Evolutionary conservation across 768 basidiomycete genomes (phyloP).

Genomic region (Pulveroboletus sp.): DNA sequence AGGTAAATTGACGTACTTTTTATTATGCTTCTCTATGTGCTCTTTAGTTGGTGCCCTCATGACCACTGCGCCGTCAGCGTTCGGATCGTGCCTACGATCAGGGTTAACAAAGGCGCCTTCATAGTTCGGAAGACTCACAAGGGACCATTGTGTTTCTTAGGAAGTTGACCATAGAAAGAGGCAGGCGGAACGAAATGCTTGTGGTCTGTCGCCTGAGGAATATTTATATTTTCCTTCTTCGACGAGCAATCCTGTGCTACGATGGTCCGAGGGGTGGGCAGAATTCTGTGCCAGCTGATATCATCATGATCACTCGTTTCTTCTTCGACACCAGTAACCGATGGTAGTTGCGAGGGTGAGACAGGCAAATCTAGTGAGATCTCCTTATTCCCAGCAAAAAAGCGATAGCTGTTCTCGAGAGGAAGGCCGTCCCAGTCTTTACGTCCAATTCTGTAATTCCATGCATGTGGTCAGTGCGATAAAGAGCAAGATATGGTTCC

Average conservation of each 20-base stretch:
- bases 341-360: conserved; percentile 49
- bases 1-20: conserved; percentile 44
- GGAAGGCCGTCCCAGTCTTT: conserved; percentile 56
- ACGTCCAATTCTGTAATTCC: conserved; percentile 51
- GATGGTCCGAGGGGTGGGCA: conserved; percentile 12
- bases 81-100: conserved; percentile 65
- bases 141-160: conserved; percentile 28
- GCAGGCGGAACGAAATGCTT: conserved; percentile 47
- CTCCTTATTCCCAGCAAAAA: conserved; percentile 55
- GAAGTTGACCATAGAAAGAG: conserved; percentile 56
- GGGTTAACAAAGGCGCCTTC: not conserved
- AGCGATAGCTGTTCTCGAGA: conserved; percentile 38
- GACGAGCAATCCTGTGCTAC: conserved; percentile 2
- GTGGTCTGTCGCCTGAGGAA: conserved; percentile 9
- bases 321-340: conserved; percentile 32
- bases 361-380: conserved; percentile 57
- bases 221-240: conserved; percentile 26
- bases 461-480: conserved; percentile 4
- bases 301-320: conserved; percentile 24
- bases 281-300: conserved; percentile 5
- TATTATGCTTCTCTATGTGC: conserved; percentile 65
- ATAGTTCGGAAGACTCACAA: conserved; percentile 12
- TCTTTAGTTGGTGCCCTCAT: conserved; percentile 75
- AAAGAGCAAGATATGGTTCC: not conserved
- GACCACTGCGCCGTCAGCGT: conserved; percentile 71